These are phyloP conservation scores for Fomitopsis serialis DNA, from an alignment of 768 basidiomycete species.

Conservation along the genomic window DNA sequence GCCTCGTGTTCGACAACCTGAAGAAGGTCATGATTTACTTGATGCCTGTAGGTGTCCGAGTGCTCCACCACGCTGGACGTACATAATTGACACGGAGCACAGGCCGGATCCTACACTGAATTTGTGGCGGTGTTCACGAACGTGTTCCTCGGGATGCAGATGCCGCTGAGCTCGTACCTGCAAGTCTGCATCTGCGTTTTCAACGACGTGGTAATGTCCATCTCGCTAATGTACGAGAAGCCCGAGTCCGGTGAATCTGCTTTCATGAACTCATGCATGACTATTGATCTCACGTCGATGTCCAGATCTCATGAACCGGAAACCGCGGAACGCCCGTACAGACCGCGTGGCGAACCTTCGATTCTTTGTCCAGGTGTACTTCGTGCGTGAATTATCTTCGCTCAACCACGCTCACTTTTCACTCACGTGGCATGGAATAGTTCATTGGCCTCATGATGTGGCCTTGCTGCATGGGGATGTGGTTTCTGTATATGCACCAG, in stretches of 20 bases:
- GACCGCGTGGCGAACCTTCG: constrained; percentile 51
- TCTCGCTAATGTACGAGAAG: no score
- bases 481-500: constrained; percentile 30
- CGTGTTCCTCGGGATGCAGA: constrained; percentile 54
- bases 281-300: constrained; percentile 16
- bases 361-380: constrained; percentile 52
- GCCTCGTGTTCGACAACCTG: constrained; percentile 60
- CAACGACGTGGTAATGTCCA: constrained; percentile 51
- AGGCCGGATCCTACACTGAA: constrained; percentile 56
- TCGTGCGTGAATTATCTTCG: constrained; percentile 41
- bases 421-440: no score
- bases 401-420: no score
- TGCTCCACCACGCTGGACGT: constrained; percentile 3
- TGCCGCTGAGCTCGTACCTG: constrained; percentile 47
- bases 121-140: constrained; percentile 52
- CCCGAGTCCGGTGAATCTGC: no score
- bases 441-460: constrained; percentile 42
- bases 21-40: constrained; percentile 51
- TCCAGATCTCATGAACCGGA: constrained; percentile 38
- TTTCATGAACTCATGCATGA: no score
- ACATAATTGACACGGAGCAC: neutral
- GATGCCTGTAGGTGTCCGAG: constrained; percentile 47
- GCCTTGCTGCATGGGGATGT: constrained; percentile 40
- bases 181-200: constrained; percentile 52
- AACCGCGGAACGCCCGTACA: constrained; percentile 49